phyloP scores from a whole-genome alignment of 768 basidiomycete species.

The Crucibulum laeve region DNA sequence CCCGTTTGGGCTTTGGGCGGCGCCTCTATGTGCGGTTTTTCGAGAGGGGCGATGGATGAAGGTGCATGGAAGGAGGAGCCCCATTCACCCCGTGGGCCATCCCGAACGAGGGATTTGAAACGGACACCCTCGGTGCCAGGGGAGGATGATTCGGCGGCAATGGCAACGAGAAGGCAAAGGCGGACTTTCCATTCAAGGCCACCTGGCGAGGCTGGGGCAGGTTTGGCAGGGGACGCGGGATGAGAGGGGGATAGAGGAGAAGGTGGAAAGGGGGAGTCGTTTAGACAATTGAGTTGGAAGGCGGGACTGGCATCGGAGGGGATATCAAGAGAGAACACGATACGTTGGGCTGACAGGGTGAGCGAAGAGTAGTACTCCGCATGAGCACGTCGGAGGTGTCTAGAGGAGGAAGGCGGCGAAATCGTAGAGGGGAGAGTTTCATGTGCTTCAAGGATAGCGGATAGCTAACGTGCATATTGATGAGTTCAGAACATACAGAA shows the following conservation, averaged over 20 bases:
- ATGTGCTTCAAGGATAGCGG: slow-evolving; percentile 85
- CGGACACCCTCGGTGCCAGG: slow-evolving; percentile 46
- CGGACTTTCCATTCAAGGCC: slow-evolving; percentile 91
- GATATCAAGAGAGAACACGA: slow-evolving; percentile 88
- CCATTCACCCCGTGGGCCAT: slow-evolving; percentile 68
- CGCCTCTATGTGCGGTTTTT: slow-evolving; percentile 29
- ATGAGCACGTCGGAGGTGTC: slow-evolving; percentile 68
- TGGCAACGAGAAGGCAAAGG: slow-evolving; percentile 78
- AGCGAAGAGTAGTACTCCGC: slow-evolving; percentile 84
- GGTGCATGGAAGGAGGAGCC: slow-evolving; percentile 64
- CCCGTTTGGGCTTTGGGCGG: slow-evolving; percentile 13
- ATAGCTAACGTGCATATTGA: slow-evolving; percentile 47
- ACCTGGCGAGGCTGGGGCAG: slow-evolving; percentile 35
- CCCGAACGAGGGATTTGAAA: slow-evolving; percentile 48
- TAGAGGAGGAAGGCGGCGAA: slow-evolving; percentile 39
- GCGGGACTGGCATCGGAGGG: slow-evolving; percentile 89
- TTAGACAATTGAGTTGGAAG: too few species aligned
- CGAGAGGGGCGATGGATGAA: slow-evolving; percentile 53
- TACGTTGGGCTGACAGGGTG: slow-evolving; percentile 65
- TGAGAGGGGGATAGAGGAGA: too few species aligned
- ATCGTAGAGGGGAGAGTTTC: slow-evolving; percentile 72
- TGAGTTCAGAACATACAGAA: not conserved
- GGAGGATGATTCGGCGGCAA: slow-evolving; percentile 45
- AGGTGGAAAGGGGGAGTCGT: too few species aligned
- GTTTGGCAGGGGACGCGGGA: not conserved